Evolutionary conservation across 2,329 filamentous ascomycete species (phyloP).

Genomic region (Mycosphaerelloides madeirae): DNA sequence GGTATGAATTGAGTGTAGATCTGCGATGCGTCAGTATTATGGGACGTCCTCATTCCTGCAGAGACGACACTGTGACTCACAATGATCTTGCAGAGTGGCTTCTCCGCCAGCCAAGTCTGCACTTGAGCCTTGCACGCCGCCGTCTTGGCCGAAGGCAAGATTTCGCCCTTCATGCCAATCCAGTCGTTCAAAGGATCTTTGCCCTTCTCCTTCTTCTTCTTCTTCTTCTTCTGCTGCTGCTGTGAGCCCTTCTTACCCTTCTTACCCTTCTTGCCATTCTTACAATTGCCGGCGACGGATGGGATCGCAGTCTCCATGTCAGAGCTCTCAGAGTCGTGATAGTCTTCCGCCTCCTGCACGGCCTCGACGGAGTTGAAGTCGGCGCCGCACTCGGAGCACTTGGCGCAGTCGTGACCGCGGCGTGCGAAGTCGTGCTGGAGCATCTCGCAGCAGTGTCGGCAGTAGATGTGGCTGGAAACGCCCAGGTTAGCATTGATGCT

Average conservation of each 20-base stretch:
- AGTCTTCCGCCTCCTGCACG: background rate
- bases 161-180: conserved; percentile 34
- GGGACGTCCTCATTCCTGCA: background rate
- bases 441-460: conserved; percentile 43
- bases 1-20: conserved; percentile 57
- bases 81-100: conserved; percentile 51
- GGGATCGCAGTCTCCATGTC: no score
- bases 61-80: conserved; percentile 2
- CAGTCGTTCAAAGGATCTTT: conserved; percentile 32
- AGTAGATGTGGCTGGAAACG: conserved; percentile 47
- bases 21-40: conserved; percentile 1
- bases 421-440: conserved; percentile 29
- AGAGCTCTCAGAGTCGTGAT: no score
- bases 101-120: conserved; percentile 42
- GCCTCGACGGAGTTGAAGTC: conserved; percentile 21
- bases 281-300: background rate
- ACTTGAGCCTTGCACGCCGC: conserved; percentile 44
- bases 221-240: background rate
- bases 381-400: conserved; percentile 35
- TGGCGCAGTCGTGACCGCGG: conserved; percentile 20
- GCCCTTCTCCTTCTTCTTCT: conserved; percentile 21
- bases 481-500: no score
- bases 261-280: conserved; percentile 12
- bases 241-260: conserved; percentile 14
- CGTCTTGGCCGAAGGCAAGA: conserved; percentile 45